Conservation (phyloP, 1,284 basidiomycete genomes). For the Ustilago xerochloae region DNA sequence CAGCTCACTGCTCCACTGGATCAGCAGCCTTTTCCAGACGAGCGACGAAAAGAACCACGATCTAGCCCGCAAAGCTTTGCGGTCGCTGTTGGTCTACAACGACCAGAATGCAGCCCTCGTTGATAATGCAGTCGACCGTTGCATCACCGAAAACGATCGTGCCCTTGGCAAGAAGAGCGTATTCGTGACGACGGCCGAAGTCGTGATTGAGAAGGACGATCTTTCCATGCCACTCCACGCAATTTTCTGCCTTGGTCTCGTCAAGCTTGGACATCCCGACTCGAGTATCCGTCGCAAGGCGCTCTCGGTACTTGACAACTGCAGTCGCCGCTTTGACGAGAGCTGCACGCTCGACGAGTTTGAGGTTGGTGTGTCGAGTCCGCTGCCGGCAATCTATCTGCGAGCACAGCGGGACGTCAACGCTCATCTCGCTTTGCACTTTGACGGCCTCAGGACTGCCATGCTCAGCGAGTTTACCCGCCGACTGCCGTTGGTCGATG, state of each 20-base stretch:
- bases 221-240: slow-evolving; percentile 80
- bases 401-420: slow-evolving; percentile 83
- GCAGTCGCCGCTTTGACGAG: slow-evolving; percentile 64
- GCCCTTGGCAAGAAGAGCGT: slow-evolving; percentile 72
- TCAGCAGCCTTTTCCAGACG: slow-evolving; percentile 70
- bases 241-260: slow-evolving; percentile 81
- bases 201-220: slow-evolving; percentile 74
- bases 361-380: slow-evolving; percentile 81
- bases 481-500: slow-evolving; percentile 76
- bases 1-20: slow-evolving; percentile 70
- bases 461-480: slow-evolving; percentile 81
- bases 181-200: slow-evolving; percentile 82
- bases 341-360: slow-evolving; percentile 68
- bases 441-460: slow-evolving; percentile 77
- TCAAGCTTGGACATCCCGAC: slow-evolving; percentile 84
- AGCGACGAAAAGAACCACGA: slow-evolving; percentile 68
- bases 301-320: slow-evolving; percentile 82
- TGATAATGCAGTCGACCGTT: slow-evolving; percentile 78
- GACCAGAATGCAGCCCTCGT: slow-evolving; percentile 76
- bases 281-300: slow-evolving; percentile 79
- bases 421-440: slow-evolving; percentile 82
- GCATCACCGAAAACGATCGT: slow-evolving; percentile 75
- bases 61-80: slow-evolving; percentile 76
- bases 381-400: slow-evolving; percentile 80
- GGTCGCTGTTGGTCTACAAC: slow-evolving; percentile 77